Base-by-base conservation (phyloP, 345 rosid genomes). In the Hypericum androsaemum region DNA sequence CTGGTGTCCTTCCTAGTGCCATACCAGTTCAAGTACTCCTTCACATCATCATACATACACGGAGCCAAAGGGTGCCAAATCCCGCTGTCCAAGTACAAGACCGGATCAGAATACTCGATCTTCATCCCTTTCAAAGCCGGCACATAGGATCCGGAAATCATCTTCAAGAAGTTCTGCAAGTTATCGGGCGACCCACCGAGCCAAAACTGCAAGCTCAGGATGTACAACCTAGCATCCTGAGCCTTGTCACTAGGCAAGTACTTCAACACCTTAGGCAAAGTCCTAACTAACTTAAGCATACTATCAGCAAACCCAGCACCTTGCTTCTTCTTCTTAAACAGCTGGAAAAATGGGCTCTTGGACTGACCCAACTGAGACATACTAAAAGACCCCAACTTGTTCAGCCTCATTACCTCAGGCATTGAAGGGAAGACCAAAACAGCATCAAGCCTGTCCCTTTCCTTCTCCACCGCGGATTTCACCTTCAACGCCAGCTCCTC, bases 41-140 rank as follows among this genome's bases (percentile, higher is more conserved):
- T 92, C 12, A 81, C 95, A 58, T 92, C 98, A 52, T 92, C 96
- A 54, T 74, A 92, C 96, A 92, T 92, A 42, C 78, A 65, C 39
- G 96, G 96, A 64, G 98, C 96, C 54, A 92, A 69, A 7, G 98
- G 98, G 65, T 92, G 98, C 98, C 96, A 88, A 57, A 92, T 85
- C 43, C 96, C 96, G 43, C 69, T 81, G 56, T 87, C 98, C 70
- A 92, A 70, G 71, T 73, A 92, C 80, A 92, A 49, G 62, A 92
- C 96, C 7, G 98, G 98, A 58, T 92, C 96, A 0, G 94, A 74
- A 35, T 92, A 92, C 58, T 71, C 83, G 41, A 92, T 77, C 65
- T 78, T 80, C 41, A 67, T 66, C 15, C 88, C 89, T 66, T 78
- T 92, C 67, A 92, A 54, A 0, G 90, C 94, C 8, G 96, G 98